Base-by-base conservation (phyloP, 1,284 basidiomycete species). In the Ganoderma resinaceum region DNA sequence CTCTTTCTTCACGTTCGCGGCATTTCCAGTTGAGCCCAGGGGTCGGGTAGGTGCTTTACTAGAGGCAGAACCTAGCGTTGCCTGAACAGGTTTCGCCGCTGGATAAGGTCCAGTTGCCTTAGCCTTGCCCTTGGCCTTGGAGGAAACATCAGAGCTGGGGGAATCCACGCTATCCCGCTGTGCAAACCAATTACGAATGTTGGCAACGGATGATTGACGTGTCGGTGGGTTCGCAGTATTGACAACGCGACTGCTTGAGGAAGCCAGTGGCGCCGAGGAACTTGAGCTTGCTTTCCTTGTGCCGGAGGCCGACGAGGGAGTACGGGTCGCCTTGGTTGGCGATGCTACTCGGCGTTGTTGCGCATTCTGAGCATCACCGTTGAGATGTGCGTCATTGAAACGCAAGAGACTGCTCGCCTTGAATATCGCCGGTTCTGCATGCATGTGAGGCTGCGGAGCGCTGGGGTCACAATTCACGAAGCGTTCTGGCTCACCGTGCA, bases 101-200 rank as follows among this genome's bases (percentile, higher is more conserved):
- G n/a, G 38, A 42, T 60, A 40, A n/a, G 63, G 42, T 9, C 37
- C 49, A 12, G 4, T 42, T 5, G 42, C 63, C n/a, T 20, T 66
- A 8, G 60, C 63, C 58, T 68, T 68, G 35, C 63, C 67, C 31
- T 68, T 68, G 6, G 26, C 46, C 40, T 64, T 67, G 4, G 66
- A 43, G 31, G 60, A 58, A 4, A 40, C 23, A 18, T 33, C 43
- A 18, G n/a, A 35, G 33, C 53, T 38, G 31, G 26, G 37, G 18
- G 49, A 18, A 7, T 3, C 26, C 23, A 14, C 26, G 70, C 52
- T 33, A 18, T 60, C 58, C n/a, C 14, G 49, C 49, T 62, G 58
- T 26, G 40, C 61, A 4, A 61, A 43, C 53, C 62, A 65, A 23
- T 49, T 61, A 40, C 55, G 63, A 9, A 67, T 29, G 23, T 61